Percentiles rank a stretch among this genome's conserved stretches.
Evolutionary conservation across 345 rosid species (phyloP).

Genomic region (Heritiera littoralis): DNA sequence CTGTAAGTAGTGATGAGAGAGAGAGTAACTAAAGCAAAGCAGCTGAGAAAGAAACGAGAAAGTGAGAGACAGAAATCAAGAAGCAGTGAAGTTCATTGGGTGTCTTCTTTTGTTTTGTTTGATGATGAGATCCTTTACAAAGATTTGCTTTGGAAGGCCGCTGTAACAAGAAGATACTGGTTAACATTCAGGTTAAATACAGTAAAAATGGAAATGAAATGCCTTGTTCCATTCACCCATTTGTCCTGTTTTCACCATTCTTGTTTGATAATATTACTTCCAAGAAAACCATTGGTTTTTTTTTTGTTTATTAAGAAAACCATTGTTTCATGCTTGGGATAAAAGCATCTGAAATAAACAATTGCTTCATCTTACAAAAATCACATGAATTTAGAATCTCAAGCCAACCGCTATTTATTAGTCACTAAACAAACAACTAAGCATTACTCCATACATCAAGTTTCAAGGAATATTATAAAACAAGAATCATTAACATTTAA

Average conservation of each 20-base stretch:
- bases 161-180: not conserved
- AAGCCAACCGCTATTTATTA: not conserved
- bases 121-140: slow-evolving; percentile 14
- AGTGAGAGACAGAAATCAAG: slow-evolving; percentile 6
- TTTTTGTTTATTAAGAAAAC: not conserved
- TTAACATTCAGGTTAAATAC: not conserved
- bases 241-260: not conserved
- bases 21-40: not conserved
- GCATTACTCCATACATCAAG: too few species aligned
- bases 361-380: not conserved
- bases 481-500: too few species aligned
- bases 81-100: not conserved
- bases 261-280: not conserved
- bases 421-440: too few species aligned
- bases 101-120: slow-evolving; percentile 13
- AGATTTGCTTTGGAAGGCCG: slow-evolving; percentile 2
- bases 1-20: slow-evolving; percentile 6
- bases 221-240: not conserved
- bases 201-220: not conserved
- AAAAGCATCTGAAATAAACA: not conserved
- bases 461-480: not conserved
- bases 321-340: not conserved
- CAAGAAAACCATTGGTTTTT: not conserved
- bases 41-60: not conserved
- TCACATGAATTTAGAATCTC: not conserved